Conservation (phyloP, 1,284 basidiomycete genomes). For the Sanghuangporus weigelae region DNA sequence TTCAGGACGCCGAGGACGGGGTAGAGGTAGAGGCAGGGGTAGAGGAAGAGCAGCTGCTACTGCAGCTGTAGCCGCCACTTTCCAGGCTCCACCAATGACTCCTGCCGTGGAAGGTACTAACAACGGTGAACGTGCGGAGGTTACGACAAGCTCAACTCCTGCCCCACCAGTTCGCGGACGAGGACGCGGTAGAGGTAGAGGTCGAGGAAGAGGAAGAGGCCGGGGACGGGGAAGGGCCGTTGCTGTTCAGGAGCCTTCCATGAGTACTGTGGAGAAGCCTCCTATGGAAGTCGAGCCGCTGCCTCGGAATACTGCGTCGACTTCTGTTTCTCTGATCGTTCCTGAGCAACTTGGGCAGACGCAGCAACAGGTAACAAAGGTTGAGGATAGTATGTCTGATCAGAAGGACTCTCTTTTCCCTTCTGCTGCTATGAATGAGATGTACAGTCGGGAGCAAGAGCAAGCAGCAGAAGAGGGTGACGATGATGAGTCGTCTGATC, state of each 20-base stretch:
- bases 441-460: not conserved
- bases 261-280: slow-evolving; percentile 11
- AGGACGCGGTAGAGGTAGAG: slow-evolving; percentile 26
- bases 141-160: slow-evolving; percentile 16
- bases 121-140: slow-evolving; percentile 22
- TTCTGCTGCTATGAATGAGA: not conserved
- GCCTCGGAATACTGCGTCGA: slow-evolving; percentile 13
- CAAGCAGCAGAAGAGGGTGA: not conserved
- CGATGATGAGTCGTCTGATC: no score
- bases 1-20: slow-evolving; percentile 9
- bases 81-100: not conserved
- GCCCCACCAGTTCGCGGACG: slow-evolving; percentile 23
- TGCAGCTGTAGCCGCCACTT: slow-evolving; percentile 16
- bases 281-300: slow-evolving; percentile 21
- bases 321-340: slow-evolving; percentile 3
- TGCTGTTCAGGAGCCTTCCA: slow-evolving; percentile 2
- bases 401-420: not conserved
- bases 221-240: slow-evolving; percentile 22
- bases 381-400: no score
- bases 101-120: slow-evolving; percentile 25
- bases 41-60: slow-evolving; percentile 30
- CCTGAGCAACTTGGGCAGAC: not conserved
- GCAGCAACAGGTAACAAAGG: no score
- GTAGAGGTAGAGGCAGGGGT: slow-evolving; percentile 16
- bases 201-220: slow-evolving; percentile 27